phyloP scores from a whole-genome alignment of 2,329 filamentous ascomycete genomes.

The Cordyceps cicadae region DNA sequence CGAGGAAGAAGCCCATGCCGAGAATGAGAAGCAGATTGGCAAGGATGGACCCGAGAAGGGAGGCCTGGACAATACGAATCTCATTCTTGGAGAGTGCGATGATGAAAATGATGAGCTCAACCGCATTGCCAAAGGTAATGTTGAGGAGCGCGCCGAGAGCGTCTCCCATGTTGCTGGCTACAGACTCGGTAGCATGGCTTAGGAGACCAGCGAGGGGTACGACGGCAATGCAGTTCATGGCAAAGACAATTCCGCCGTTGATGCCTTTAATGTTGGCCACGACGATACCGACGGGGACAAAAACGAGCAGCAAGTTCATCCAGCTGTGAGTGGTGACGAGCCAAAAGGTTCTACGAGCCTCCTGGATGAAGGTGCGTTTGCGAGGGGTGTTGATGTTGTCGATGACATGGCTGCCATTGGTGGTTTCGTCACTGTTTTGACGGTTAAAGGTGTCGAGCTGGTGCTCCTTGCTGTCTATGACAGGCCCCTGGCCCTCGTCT shows the following conservation, averaged over 20 bases:
- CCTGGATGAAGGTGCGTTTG: constrained; percentile 37
- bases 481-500: constrained; percentile 47
- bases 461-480: constrained; percentile 35
- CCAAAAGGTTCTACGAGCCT: constrained; percentile 41
- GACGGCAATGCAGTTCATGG: constrained; percentile 67
- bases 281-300: constrained; percentile 70
- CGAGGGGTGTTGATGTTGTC: constrained; percentile 22
- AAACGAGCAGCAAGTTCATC: constrained; percentile 68
- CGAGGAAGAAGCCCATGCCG: constrained; percentile 84
- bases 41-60: constrained; percentile 79
- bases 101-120: constrained; percentile 64
- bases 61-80: constrained; percentile 87
- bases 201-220: constrained; percentile 66
- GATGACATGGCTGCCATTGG: constrained; percentile 21
- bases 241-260: constrained; percentile 57
- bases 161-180: constrained; percentile 64
- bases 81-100: constrained; percentile 47
- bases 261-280: constrained; percentile 46
- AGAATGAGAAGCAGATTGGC: constrained; percentile 82
- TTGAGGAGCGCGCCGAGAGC: constrained; percentile 66
- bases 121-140: constrained; percentile 71
- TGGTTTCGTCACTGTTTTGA: constrained; percentile 19
- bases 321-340: constrained; percentile 63
- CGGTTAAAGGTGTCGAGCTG: constrained; percentile 12
- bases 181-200: constrained; percentile 66